Conservation (phyloP, 192 early-diverging fungal genomes). For the Chytriomyces sp. region DNA sequence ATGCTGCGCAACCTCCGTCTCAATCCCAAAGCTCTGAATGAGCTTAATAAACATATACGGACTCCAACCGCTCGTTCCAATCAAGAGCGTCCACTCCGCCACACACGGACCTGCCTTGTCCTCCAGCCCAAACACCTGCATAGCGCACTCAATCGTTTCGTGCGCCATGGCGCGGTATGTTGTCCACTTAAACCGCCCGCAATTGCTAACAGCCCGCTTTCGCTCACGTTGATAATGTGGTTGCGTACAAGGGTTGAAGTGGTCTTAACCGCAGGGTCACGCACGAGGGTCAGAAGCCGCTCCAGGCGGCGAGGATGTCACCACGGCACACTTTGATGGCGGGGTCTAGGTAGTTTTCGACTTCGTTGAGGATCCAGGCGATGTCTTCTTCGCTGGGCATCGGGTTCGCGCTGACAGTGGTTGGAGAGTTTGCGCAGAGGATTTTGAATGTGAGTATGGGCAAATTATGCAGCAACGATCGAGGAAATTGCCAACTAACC, state of each 20-base stretch:
- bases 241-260: slow-evolving; percentile 93
- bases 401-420: slow-evolving; percentile 79
- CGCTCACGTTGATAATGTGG: slow-evolving; percentile 92
- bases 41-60: slow-evolving; percentile 95
- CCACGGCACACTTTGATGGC: slow-evolving; percentile 93
- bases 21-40: slow-evolving; percentile 93
- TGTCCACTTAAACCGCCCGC: slow-evolving; percentile 99
- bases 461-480: neutral
- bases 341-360: slow-evolving; percentile 84
- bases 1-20: slow-evolving; percentile 89
- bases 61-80: slow-evolving; percentile 86
- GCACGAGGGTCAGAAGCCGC: slow-evolving; percentile 93
- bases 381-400: slow-evolving; percentile 92
- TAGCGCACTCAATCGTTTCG: slow-evolving; percentile 89
- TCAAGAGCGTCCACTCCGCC: slow-evolving; percentile 74
- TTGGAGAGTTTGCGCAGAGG: slow-evolving; percentile 71
- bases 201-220: slow-evolving; percentile 84
- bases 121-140: slow-evolving; percentile 62
- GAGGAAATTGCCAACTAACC: slow-evolving; percentile 26
- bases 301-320: slow-evolving; percentile 98
- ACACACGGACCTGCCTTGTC: slow-evolving; percentile 61
- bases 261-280: slow-evolving; percentile 90
- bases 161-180: slow-evolving; percentile 97
- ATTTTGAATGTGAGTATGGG: neutral
- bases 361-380: slow-evolving; percentile 92